A percentile compares a stretch with the other conserved stretches of the same genome.
Conservation (phyloP, 2,329 filamentous ascomycete species). For the Golovinomyces cichoracearum region DNA sequence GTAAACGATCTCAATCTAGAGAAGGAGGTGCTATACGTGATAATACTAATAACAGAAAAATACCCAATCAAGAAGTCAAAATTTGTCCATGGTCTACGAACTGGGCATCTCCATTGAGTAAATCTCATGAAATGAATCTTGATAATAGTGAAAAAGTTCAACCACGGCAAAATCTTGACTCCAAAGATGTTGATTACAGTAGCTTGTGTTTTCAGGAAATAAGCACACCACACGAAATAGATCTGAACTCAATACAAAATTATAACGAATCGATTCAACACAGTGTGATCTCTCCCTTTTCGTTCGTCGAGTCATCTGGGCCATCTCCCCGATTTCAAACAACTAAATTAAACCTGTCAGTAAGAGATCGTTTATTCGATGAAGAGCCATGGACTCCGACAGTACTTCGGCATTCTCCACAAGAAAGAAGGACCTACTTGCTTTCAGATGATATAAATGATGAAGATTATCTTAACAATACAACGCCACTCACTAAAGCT, state of each 20-base stretch:
- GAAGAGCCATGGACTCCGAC: constrained; percentile 8
- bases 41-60: neutral
- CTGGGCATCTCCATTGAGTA: neutral
- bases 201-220: neutral
- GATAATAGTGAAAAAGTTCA: neutral
- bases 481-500: constrained; percentile 25
- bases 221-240: neutral
- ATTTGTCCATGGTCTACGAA: neutral
- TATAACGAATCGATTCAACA: neutral
- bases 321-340: constrained; percentile 17
- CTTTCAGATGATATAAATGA: neutral
- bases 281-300: constrained; percentile 13
- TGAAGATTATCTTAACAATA: constrained; percentile 2
- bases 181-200: neutral
- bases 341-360: constrained; percentile 23
- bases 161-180: neutral
- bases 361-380: constrained; percentile 23
- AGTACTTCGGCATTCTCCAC: neutral
- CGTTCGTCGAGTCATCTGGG: constrained; percentile 13
- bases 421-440: neutral
- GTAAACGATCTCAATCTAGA: neutral
- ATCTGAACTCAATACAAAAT: neutral
- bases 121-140: neutral
- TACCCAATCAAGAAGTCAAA: neutral
- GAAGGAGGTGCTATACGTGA: neutral